A percentile compares a stretch with the other conserved stretches of the same genome.
Evolutionary conservation across 2,329 filamentous ascomycete species (phyloP).

Genomic region (Xylariaceae sp.): DNA sequence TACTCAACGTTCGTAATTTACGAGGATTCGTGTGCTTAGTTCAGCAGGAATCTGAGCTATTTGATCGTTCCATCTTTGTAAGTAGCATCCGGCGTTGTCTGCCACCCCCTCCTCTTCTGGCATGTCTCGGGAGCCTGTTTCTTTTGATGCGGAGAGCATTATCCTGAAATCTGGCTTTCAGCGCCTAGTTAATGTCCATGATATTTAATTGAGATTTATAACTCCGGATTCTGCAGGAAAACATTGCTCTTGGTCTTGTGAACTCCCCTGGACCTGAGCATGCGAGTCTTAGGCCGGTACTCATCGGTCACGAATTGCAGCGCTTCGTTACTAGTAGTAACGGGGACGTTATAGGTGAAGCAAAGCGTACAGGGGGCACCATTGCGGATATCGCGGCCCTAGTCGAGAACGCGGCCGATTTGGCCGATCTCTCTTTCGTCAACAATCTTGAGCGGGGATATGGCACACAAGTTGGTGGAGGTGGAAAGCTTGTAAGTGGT

Average conservation of each 20-base stretch:
- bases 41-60: conserved; percentile 49
- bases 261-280: conserved; percentile 47
- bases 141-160: no score
- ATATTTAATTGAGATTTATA: neutral
- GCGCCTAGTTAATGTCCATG: neutral
- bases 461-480: conserved; percentile 55
- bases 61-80: conserved; percentile 48
- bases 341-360: conserved; percentile 27
- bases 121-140: neutral
- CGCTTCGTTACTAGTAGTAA: conserved; percentile 44
- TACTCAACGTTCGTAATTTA: conserved; percentile 47
- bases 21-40: conserved; percentile 48
- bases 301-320: conserved; percentile 48
- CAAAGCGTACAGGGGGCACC: conserved; percentile 21
- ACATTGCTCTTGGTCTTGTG: conserved; percentile 53
- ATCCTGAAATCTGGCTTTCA: no score
- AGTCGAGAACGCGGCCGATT: conserved; percentile 50
- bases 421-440: conserved; percentile 60
- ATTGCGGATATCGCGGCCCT: conserved; percentile 48
- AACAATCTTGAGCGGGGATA: conserved; percentile 56
- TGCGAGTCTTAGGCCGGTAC: conserved; percentile 38
- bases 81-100: conserved; percentile 29
- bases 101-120: neutral
- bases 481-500: conserved; percentile 58
- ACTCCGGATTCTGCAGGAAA: conserved; percentile 28